Evolutionary conservation across 352 stramenopile species (phyloP).

Genomic region (Phytophthora tentaculata): DNA sequence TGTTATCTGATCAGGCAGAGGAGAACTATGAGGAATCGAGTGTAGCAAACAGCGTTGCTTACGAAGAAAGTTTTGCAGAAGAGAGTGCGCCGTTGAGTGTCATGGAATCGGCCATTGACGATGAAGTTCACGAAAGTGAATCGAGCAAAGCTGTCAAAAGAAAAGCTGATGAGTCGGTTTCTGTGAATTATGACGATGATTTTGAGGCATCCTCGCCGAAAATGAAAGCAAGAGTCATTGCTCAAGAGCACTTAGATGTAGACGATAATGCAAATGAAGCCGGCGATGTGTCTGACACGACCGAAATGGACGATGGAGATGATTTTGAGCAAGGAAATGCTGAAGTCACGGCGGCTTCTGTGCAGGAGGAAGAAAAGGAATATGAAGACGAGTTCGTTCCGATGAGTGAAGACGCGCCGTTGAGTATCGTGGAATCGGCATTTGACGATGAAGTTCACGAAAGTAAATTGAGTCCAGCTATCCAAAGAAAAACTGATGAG

Average conservation of each 20-base stretch:
- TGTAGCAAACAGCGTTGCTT: constrained; percentile 12
- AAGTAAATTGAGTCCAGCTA: too few relatives aligned
- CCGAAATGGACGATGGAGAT: constrained; percentile 12
- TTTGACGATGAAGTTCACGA: neutral
- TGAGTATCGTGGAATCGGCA: too few relatives aligned
- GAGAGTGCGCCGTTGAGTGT: constrained; percentile 10
- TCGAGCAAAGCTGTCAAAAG: constrained; percentile 1
- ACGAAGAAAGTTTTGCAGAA: constrained; percentile 20
- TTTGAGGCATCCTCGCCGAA: constrained; percentile 46
- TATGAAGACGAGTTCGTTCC: constrained; percentile 61
- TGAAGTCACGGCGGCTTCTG: neutral
- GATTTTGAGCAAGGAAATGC: constrained; percentile 8
- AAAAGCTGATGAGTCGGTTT: constrained; percentile 19
- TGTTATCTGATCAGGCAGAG: constrained; percentile 3
- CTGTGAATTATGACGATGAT: constrained; percentile 50
- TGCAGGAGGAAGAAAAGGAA: constrained; percentile 21
- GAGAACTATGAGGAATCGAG: constrained; percentile 2
- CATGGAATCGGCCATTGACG: constrained; percentile 16
- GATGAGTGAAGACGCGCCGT: constrained; percentile 25
- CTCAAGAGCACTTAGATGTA: constrained; percentile 12
- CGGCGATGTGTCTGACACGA: neutral
- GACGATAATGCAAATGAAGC: neutral
- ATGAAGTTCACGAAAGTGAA: constrained; percentile 7
- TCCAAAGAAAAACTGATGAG: too few relatives aligned
- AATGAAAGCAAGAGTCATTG: constrained; percentile 2